Percentiles rank a stretch among this genome's conserved stretches.
Evolutionary conservation across 2,329 filamentous ascomycete genomes (phyloP).

Genomic region (Neofusicoccum ribis): DNA sequence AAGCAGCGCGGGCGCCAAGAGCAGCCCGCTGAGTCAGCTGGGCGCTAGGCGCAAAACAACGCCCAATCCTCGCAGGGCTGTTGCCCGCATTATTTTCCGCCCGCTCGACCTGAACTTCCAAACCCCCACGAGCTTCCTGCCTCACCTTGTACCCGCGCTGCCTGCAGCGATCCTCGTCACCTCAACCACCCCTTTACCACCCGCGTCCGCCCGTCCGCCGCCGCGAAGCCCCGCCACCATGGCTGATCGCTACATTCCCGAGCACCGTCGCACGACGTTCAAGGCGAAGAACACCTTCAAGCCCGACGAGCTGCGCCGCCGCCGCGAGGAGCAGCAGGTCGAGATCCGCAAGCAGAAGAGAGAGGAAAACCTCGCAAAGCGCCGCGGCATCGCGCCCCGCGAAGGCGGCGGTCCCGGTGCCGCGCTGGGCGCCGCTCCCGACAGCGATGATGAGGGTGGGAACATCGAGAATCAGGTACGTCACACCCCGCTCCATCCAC

Average conservation of each 20-base stretch:
- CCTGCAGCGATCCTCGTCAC: slow-evolving; percentile 2
- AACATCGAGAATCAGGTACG: slow-evolving; percentile 96
- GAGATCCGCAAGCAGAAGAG: slow-evolving; percentile 98
- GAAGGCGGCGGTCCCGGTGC: slow-evolving; percentile 73
- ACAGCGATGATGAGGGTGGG: slow-evolving; percentile 95
- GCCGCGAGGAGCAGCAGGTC: slow-evolving; percentile 98
- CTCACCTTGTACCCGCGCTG: slow-evolving; percentile 15
- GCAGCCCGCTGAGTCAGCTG: neutral
- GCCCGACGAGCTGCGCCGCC: slow-evolving; percentile 96
- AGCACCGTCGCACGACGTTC: slow-evolving; percentile 98
- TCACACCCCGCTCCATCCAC: slow-evolving; percentile 21
- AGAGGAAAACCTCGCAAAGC: slow-evolving; percentile 98
- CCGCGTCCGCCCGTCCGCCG: neutral
- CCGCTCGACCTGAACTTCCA: slow-evolving; percentile 18
- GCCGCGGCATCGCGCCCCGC: slow-evolving; percentile 85
- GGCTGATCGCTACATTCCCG: slow-evolving; percentile 98
- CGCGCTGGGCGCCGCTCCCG: slow-evolving; percentile 81
- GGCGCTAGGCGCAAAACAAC: slow-evolving; percentile 15
- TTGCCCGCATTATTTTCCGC: slow-evolving; percentile 21
- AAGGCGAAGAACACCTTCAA: slow-evolving; percentile 99
- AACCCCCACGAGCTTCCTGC: slow-evolving; percentile 17
- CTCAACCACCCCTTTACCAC: neutral
- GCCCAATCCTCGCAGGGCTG: slow-evolving; percentile 20
- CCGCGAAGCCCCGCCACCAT: slow-evolving; percentile 56
- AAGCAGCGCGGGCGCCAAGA: neutral